Evolutionary conservation across 1,284 basidiomycete genomes (phyloP).

Genomic region (Fomitopsis palustris): DNA sequence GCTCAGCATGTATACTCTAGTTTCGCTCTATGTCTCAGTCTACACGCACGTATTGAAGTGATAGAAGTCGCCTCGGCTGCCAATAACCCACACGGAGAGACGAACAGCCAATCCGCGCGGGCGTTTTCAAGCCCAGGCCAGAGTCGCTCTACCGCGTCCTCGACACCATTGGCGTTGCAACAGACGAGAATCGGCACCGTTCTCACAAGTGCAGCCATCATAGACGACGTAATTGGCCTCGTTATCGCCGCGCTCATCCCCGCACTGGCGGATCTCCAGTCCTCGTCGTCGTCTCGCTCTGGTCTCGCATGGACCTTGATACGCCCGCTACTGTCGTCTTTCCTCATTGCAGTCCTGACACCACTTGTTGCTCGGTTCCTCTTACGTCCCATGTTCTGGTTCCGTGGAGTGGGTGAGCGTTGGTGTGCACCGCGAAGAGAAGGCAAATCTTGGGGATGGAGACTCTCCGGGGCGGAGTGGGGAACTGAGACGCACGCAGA

Average conservation of each 20-base stretch:
- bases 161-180: slow-evolving; percentile 26
- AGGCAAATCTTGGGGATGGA: slow-evolving; percentile 18
- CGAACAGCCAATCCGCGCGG: neutral
- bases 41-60: neutral
- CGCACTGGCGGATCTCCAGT: slow-evolving; percentile 25
- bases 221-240: slow-evolving; percentile 53
- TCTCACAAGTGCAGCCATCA: slow-evolving; percentile 47
- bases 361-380: slow-evolving; percentile 25
- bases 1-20: neutral
- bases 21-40: neutral
- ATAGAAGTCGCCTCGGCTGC: neutral
- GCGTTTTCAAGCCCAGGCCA: neutral
- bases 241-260: slow-evolving; percentile 45
- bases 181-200: slow-evolving; percentile 45
- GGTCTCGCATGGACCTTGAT: slow-evolving; percentile 35
- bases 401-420: slow-evolving; percentile 14
- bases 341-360: slow-evolving; percentile 30
- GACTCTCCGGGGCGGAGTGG: slow-evolving; percentile 10
- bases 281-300: neutral
- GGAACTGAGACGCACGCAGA: slow-evolving; percentile 22
- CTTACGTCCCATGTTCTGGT: slow-evolving; percentile 26
- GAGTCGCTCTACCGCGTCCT: neutral
- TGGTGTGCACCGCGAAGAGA: slow-evolving; percentile 22
- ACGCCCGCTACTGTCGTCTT: slow-evolving; percentile 36
- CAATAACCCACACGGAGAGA: neutral